Base-by-base conservation (phyloP, 2,329 filamentous ascomycete genomes). In the Aspergillus bombycis region DNA sequence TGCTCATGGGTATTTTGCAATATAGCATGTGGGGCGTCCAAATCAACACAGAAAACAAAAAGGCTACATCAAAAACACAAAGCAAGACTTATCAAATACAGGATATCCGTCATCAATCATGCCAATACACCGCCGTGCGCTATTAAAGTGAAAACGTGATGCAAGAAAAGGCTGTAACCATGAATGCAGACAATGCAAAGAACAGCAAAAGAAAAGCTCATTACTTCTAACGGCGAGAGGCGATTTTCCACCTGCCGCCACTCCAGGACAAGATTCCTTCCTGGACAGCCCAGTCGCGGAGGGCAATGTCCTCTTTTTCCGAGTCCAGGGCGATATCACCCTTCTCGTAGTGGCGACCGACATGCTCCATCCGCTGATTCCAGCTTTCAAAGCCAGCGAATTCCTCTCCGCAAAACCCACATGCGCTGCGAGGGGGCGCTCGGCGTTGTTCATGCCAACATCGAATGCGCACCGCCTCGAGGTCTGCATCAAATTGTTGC, bases 391-490 rank as follows among this genome's bases (percentile, higher is more conserved):
- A 28, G 23, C 56, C 56, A 14, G 28, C n/a, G 41, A 58, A 58
- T 19, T 45, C 41, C 26, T 46, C 26, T 10, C 56, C 71, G 75
- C 94, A 97, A 65, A 85, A 86, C 0, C 74, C 70, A 2, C 86
- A 86, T 0, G 89, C 85, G 71, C 92, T 89, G 45, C 81, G 77
- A 0, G 74, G 77, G 0, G 93, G 94, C 0, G 89, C 79, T 3
- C 81, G 71, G 32, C 92, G 87, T 1, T 91, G 83, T n/a, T 79
- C 79, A 16, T 83, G 80, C 69, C 86, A 81, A 67, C 92, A 93
- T 3, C 83, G 79, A 10, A 77, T 72, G 67, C 90, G 88, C 55
- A 90, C 81, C 2, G 74, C 67, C 23, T 85, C 82, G 10, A 93
- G 80, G 14, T 82, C 81, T 6, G 81, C 80, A 56, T 91, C 86